Evolutionary conservation across 2,329 filamentous ascomycete genomes (phyloP), one percentile per base, ranked within the genome.

Genomic region (Colletotrichum filicis): DNA sequence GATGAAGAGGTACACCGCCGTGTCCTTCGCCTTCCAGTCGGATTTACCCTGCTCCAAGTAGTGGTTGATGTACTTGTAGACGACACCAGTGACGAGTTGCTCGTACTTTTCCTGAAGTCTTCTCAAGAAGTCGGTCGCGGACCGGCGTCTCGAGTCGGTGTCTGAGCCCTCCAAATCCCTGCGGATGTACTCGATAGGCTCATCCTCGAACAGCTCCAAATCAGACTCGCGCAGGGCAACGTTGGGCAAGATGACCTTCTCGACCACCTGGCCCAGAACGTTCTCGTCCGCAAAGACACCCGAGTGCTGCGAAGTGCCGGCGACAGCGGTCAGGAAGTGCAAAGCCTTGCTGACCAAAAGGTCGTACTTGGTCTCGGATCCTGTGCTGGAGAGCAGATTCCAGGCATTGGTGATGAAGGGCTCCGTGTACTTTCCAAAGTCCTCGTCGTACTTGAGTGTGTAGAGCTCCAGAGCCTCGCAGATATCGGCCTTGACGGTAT

Each of bases 11-110:
- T 98, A 98, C 71, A 98, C 93, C n/a, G 97, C 97, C 0, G 96
- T 98, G 80, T 99, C 97, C 85, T 99, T 99, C 61, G 95, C 92
- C 83, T 97, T 97, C 97, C 97, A 99, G 81, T 98, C 95, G 22
- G 88, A 87, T 82, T 93, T 93, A 68, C 91, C 89, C 79, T 95
- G 95, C 67, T 93, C 88, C 32, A 99, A 88, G 80, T 97, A 98
- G 82, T 95, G 93, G 74, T 93, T 90, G 78, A 97, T 94, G 84
- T 98, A 98, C 77, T 90, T 92, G 75, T 92, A 92, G 26, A 97
- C 95, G n/a, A 97, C 94, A 65, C 88, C 89, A 0, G 96, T 98
- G 58, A 98, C 96, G 2, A 94, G 87, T 68, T 87, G 86, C 81
- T 98, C 95, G 78, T 98, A 98, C 76, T 94, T 95, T 78, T 96